phyloP scores from a whole-genome alignment of 2,329 filamentous ascomycete genomes.

The Aaosphaeria arxii region DNA sequence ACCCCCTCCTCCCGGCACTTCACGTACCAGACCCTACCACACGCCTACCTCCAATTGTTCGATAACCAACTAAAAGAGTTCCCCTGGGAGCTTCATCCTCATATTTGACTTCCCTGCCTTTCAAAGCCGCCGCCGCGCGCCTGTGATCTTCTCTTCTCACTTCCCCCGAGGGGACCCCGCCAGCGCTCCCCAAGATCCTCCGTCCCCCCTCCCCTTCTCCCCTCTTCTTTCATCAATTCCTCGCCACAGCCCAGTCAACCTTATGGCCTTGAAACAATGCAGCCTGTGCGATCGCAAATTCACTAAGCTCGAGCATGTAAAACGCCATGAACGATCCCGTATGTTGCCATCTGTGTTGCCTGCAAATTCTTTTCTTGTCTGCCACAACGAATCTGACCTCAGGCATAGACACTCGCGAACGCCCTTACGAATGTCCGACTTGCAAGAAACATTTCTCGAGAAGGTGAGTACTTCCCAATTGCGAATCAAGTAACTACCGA shows the following conservation, averaged over 20 bases:
- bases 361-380: not conserved
- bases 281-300: slow-evolving; percentile 52
- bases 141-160: not conserved
- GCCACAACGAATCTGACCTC: slow-evolving; percentile 13
- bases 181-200: slow-evolving; percentile 6
- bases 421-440: slow-evolving; percentile 52
- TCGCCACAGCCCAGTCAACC: slow-evolving; percentile 1
- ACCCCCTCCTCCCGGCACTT: slow-evolving; percentile 15
- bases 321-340: slow-evolving; percentile 56
- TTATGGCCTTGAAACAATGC: slow-evolving; percentile 39
- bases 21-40: slow-evolving; percentile 2
- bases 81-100: no score
- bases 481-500: not conserved
- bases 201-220: no score
- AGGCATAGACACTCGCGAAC: slow-evolving; percentile 51
- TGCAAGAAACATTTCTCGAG: slow-evolving; percentile 55
- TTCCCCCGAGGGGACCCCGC: slow-evolving; percentile 1
- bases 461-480: slow-evolving; percentile 39
- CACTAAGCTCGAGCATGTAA: slow-evolving; percentile 56
- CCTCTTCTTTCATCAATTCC: not conserved
- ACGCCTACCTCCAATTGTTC: not conserved
- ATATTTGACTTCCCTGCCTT: no score
- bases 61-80: no score
- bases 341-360: slow-evolving; percentile 21
- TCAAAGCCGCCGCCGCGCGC: no score